phyloP scores from a whole-genome alignment of 148 eudicot species.

The Rhododendron ovatum region DNA sequence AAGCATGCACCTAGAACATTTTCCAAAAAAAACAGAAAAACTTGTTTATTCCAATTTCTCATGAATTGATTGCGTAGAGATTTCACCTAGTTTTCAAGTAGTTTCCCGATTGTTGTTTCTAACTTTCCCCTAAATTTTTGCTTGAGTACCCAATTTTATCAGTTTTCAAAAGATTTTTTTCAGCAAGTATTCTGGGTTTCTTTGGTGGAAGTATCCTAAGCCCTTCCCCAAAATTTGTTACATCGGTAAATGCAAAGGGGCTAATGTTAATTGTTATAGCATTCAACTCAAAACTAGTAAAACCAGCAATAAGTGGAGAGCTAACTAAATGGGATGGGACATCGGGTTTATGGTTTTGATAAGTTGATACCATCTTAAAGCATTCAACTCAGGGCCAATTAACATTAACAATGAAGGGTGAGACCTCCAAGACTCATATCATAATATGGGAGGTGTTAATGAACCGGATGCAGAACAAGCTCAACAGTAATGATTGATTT shows the following conservation, averaged over 20 bases:
- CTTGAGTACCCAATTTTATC: neutral
- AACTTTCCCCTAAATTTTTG: neutral
- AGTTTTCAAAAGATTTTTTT: neutral
- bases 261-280: neutral
- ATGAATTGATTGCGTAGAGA: neutral
- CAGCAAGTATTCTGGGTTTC: neutral
- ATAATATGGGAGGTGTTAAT: neutral
- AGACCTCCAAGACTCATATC: neutral
- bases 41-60: neutral
- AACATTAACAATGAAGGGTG: neutral
- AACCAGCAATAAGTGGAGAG: neutral
- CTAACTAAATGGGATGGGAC: neutral
- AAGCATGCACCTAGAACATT: neutral
- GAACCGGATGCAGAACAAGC: neutral
- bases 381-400: neutral
- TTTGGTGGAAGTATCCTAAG: neutral
- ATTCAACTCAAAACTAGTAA: neutral
- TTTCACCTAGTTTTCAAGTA: neutral
- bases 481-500: neutral
- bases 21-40: neutral
- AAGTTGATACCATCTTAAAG: neutral
- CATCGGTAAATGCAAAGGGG: neutral
- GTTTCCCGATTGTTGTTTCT: neutral
- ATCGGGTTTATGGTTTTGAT: neutral
- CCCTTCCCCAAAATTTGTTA: neutral